Percentiles rank a stretch among this genome's conserved stretches.
phyloP scores from a whole-genome alignment of 345 rosid species.

The Populus ilicifolia region DNA sequence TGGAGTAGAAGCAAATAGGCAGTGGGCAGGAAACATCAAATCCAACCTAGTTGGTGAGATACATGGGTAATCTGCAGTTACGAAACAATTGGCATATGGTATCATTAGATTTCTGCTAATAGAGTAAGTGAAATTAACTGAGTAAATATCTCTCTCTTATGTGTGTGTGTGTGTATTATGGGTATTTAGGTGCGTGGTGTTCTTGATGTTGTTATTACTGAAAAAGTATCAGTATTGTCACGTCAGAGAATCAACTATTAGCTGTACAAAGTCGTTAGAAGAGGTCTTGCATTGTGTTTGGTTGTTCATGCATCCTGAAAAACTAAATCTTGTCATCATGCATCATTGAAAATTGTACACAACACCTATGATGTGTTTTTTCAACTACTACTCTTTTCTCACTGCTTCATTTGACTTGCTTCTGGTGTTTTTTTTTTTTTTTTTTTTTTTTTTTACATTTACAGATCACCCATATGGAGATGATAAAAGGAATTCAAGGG shows the following conservation, averaged over 20 bases:
- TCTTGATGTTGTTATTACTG: neutral
- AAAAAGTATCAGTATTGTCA: neutral
- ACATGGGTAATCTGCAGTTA: neutral
- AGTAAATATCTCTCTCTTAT: neutral
- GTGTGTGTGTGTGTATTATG: neutral
- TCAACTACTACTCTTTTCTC: neutral
- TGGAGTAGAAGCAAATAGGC: neutral
- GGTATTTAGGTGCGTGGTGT: neutral
- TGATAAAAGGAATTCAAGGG: constrained; percentile 98
- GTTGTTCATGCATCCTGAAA: neutral
- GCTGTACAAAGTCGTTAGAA: neutral
- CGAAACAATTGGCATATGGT: neutral
- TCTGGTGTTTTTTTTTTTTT: neutral
- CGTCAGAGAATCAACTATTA: neutral
- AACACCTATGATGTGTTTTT: constrained; percentile 5
- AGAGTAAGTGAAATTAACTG: neutral
- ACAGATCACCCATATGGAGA: constrained; percentile 97
- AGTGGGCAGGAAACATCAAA: neutral
- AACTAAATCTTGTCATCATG: neutral
- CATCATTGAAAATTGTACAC: neutral
- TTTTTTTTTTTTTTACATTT: neutral
- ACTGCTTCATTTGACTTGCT: neutral
- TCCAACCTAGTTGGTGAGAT: neutral
- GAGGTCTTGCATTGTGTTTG: neutral
- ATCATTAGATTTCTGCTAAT: neutral